These are phyloP conservation scores for Bruguiera parviflora DNA, from an alignment of 345 rosid genomes.

Conservation along the genomic window DNA sequence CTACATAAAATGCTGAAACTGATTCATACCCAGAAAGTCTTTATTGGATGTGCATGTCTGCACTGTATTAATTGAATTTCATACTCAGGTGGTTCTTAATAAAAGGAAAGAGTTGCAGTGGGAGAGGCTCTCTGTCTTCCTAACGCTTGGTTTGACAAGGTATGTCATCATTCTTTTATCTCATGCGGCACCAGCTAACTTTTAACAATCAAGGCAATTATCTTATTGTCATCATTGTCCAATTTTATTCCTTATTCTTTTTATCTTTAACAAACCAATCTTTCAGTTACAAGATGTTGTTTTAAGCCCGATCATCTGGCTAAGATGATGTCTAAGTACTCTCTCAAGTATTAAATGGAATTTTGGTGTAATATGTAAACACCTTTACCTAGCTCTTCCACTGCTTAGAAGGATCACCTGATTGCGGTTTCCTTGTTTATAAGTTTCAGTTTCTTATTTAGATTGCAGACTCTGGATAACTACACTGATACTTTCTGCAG, in stretches of 20 bases:
- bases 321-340: too few relatives aligned
- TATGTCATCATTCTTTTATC: constrained; percentile 14
- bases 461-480: neutral
- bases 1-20: constrained; percentile 2
- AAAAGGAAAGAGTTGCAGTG: constrained; percentile 81
- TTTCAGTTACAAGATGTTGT: neutral
- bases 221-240: neutral
- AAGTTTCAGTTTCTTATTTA: too few relatives aligned
- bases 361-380: too few relatives aligned
- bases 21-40: neutral
- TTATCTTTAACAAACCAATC: neutral
- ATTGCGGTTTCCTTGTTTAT: too few relatives aligned
- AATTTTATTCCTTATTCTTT: neutral
- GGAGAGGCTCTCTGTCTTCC: constrained; percentile 74
- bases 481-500: constrained; percentile 43
- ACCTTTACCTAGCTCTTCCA: too few relatives aligned
- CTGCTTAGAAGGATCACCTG: too few relatives aligned
- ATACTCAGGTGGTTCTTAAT: constrained; percentile 63
- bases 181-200: neutral
- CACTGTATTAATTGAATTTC: constrained; percentile 7
- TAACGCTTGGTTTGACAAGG: constrained; percentile 66
- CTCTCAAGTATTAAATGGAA: too few relatives aligned
- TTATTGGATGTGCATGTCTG: constrained; percentile 3
- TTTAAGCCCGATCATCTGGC: neutral
- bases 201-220: neutral